phyloP scores from a whole-genome alignment of 257 asterid genomes.

The Gynochthodes officinalis region DNA sequence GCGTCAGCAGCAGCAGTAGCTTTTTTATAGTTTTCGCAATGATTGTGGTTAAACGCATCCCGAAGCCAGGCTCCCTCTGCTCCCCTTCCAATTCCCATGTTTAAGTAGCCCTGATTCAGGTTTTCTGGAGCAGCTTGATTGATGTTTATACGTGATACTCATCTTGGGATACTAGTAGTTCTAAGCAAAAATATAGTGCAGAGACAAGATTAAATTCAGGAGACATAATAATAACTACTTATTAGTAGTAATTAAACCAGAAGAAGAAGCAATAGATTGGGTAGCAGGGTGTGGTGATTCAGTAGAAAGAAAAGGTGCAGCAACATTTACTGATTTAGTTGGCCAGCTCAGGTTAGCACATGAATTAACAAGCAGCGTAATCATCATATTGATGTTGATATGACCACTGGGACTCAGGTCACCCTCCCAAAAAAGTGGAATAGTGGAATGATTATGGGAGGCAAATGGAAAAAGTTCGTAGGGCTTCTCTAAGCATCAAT shows the following conservation, averaged over 20 bases:
- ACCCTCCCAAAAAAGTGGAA: constrained; percentile 1
- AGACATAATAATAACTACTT: too few relatives aligned
- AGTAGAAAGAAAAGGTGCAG: neutral
- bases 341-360: neutral
- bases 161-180: too few relatives aligned
- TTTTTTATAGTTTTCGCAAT: constrained; percentile 1
- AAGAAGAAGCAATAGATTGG: too few relatives aligned
- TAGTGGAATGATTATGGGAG: neutral
- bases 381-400: neutral
- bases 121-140: too few relatives aligned
- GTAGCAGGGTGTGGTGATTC: too few relatives aligned
- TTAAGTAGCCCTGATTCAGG: neutral
- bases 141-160: too few relatives aligned
- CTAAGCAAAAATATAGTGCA: too few relatives aligned
- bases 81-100: neutral
- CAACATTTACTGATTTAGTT: too few relatives aligned
- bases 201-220: too few relatives aligned
- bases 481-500: constrained; percentile 6
- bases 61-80: neutral
- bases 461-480: constrained; percentile 1
- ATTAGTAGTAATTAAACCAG: too few relatives aligned
- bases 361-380: neutral
- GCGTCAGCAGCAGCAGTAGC: neutral
- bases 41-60: neutral
- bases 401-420: neutral